phyloP scores from a whole-genome alignment of 2,329 filamentous ascomycete genomes.

The Aureobasidium zeae region DNA sequence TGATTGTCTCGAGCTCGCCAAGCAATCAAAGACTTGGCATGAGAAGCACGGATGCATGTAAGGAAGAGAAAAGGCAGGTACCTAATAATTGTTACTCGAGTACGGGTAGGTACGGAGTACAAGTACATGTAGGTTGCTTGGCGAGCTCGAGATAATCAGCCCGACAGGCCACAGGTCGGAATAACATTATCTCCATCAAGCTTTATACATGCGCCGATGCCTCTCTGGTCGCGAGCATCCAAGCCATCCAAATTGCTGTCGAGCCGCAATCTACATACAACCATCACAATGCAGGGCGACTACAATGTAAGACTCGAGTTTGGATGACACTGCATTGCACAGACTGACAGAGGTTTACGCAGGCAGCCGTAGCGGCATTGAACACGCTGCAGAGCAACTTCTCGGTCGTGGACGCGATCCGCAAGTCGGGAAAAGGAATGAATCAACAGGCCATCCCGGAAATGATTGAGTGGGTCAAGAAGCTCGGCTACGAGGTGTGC shows the following conservation, averaged over 20 bases:
- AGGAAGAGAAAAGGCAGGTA: too few relatives aligned
- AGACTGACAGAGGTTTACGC: conserved; percentile 14
- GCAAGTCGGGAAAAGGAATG: conserved; percentile 62
- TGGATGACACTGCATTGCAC: not conserved
- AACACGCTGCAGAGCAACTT: conserved; percentile 74
- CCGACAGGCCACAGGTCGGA: too few relatives aligned
- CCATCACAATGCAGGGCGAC: conserved; percentile 13
- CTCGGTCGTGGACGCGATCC: conserved; percentile 64
- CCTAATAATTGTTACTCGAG: too few relatives aligned
- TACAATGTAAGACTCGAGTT: conserved; percentile 18
- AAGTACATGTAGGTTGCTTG: too few relatives aligned
- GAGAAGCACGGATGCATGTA: too few relatives aligned
- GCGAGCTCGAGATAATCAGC: too few relatives aligned
- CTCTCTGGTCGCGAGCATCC: conserved; percentile 6
- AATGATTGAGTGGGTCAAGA: conserved; percentile 67
- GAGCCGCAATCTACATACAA: conserved; percentile 1
- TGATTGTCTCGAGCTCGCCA: too few relatives aligned
- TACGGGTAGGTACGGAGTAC: too few relatives aligned
- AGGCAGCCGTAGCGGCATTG: conserved; percentile 64
- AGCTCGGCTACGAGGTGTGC: conserved; percentile 65
- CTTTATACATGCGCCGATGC: conserved; percentile 14
- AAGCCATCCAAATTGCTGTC: not conserved
- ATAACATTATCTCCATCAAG: too few relatives aligned
- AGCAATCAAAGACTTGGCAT: too few relatives aligned
- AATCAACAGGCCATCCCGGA: conserved; percentile 72